phyloP scores from a whole-genome alignment of 1,284 basidiomycete genomes.

The Agroathelia rolfsii region DNA sequence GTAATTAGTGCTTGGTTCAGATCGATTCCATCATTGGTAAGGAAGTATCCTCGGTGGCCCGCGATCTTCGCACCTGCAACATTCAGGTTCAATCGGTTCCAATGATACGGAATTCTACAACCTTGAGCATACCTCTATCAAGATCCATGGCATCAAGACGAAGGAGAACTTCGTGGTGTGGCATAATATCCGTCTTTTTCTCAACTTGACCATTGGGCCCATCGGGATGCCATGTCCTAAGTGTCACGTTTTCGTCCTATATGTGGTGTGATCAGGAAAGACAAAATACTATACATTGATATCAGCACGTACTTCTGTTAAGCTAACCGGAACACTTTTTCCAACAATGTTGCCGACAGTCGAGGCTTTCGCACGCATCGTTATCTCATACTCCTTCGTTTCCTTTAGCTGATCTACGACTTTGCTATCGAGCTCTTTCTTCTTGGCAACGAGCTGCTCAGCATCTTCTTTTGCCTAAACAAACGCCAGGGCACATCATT shows the following conservation, averaged over 20 bases:
- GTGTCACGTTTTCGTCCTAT: slow-evolving; percentile 80
- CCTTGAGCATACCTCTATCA: slow-evolving; percentile 63
- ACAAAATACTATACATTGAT: not conserved
- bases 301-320: slow-evolving; percentile 67
- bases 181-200: slow-evolving; percentile 71
- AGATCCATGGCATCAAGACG: slow-evolving; percentile 93
- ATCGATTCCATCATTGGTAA: slow-evolving; percentile 92
- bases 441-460: slow-evolving; percentile 74
- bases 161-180: slow-evolving; percentile 94
- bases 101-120: not conserved
- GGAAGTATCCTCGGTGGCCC: slow-evolving; percentile 94
- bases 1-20: slow-evolving; percentile 95
- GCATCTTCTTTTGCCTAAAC: slow-evolving; percentile 87
- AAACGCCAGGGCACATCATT: slow-evolving; percentile 1
- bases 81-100: slow-evolving; percentile 2
- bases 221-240: slow-evolving; percentile 83
- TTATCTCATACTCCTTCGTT: slow-evolving; percentile 66
- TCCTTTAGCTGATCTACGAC: slow-evolving; percentile 72
- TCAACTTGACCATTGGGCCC: slow-evolving; percentile 54
- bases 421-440: slow-evolving; percentile 72
- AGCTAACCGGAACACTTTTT: slow-evolving; percentile 75
- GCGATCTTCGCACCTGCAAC: slow-evolving; percentile 76
- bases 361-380: slow-evolving; percentile 74
- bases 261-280: slow-evolving; percentile 3
- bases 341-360: slow-evolving; percentile 92